Conservation (phyloP, 306 rosid genomes). For the Cicer arietinum region DNA sequence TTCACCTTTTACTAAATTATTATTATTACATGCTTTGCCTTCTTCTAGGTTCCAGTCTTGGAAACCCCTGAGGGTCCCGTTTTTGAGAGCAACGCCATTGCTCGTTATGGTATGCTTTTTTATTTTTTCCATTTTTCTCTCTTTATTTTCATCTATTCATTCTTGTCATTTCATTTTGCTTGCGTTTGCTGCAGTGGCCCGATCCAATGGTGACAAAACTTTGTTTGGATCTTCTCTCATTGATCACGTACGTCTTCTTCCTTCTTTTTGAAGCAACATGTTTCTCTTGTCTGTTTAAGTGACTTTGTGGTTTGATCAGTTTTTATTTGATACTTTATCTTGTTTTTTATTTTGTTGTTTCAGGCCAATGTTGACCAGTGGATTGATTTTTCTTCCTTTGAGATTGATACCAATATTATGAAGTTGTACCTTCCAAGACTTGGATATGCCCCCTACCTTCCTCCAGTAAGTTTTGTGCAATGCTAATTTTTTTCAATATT, state of each 20-base stretch:
- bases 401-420: conserved; percentile 58
- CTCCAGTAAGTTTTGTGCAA: conserved; percentile 57
- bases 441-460: conserved; percentile 55
- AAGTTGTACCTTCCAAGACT: conserved; percentile 55
- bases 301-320: not conserved
- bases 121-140: too few species aligned
- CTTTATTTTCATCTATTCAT: not conserved
- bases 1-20: not conserved
- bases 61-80: conserved; percentile 78
- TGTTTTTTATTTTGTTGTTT: conserved; percentile 23
- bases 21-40: not conserved
- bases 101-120: conserved; percentile 64
- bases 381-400: conserved; percentile 78
- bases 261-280: not conserved
- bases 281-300: not conserved
- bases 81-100: conserved; percentile 87
- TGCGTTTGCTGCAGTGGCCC: conserved; percentile 60
- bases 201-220: conserved; percentile 56
- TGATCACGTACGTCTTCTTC: conserved; percentile 53
- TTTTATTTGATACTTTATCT: not conserved
- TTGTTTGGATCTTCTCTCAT: conserved; percentile 67
- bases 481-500: not conserved
- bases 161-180: not conserved
- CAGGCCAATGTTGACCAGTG: conserved; percentile 88
- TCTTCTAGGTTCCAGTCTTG: conserved; percentile 75